These are phyloP conservation scores for Boletus rex-veris DNA, from an alignment of 768 basidiomycete species.

Conservation along the genomic window DNA sequence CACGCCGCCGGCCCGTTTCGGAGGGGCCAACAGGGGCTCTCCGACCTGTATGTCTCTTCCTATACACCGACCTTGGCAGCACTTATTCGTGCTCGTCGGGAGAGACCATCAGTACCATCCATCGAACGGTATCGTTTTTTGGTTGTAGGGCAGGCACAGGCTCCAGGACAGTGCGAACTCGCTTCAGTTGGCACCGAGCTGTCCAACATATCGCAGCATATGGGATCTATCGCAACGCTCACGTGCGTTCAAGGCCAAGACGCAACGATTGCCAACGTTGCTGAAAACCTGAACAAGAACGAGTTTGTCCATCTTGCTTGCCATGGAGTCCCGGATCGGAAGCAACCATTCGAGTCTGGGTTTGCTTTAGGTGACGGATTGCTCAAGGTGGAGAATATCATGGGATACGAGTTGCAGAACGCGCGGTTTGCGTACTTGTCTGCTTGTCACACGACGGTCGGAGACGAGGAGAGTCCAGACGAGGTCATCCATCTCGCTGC, in stretches of 20 bases:
- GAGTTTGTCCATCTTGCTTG: constrained; percentile 16
- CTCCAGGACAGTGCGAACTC: not conserved
- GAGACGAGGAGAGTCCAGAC: not conserved
- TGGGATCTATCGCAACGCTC: not conserved
- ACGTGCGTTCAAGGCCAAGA: not conserved
- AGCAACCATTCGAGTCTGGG: constrained; percentile 15
- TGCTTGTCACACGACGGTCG: constrained; percentile 18
- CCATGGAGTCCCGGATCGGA: constrained; percentile 15
- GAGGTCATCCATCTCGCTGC: constrained; percentile 4
- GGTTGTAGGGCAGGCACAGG: constrained; percentile 1
- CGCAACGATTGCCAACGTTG: not conserved
- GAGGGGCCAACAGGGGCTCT: not conserved
- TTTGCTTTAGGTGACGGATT: constrained; percentile 6
- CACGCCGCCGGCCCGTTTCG: constrained; percentile 1
- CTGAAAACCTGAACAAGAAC: not conserved
- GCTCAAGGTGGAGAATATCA: constrained; percentile 3
- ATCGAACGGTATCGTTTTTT: not conserved
- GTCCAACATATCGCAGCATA: not conserved
- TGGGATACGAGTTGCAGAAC: not conserved
- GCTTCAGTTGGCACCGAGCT: not conserved
- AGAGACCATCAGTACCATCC: not conserved
- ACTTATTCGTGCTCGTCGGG: not conserved
- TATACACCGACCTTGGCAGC: constrained; percentile 5
- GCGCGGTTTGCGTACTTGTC: constrained; percentile 19
- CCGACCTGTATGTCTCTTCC: constrained; percentile 1